Evolutionary conservation across 2,329 filamentous ascomycete species (phyloP).

Genomic region (Phialophora chinensis): DNA sequence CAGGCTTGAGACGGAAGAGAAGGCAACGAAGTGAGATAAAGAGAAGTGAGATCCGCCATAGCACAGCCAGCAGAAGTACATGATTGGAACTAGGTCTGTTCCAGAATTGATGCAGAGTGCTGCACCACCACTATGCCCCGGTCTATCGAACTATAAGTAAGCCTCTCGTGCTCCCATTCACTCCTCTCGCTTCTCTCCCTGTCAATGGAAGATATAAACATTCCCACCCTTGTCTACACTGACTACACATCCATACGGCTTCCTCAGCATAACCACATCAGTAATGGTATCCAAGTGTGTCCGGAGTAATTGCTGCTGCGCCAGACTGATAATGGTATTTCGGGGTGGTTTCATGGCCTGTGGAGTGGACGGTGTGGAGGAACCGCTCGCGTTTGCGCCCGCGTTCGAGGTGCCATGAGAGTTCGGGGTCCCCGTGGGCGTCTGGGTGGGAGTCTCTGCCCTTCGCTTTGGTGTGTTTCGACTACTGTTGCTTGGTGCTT

Average conservation of each 20-base stretch:
- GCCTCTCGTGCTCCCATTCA: background rate
- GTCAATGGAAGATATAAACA: conserved; percentile 78
- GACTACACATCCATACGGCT: conserved; percentile 89
- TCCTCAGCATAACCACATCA: conserved; percentile 86
- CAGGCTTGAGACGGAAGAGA: conserved; percentile 2
- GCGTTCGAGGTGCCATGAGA: conserved; percentile 22
- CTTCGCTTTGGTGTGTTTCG: conserved; percentile 4
- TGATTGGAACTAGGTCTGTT: too few relatives aligned
- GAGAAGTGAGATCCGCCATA: background rate
- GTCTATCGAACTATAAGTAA: too few relatives aligned
- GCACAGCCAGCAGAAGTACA: background rate
- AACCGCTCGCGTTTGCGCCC: background rate
- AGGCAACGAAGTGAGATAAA: background rate
- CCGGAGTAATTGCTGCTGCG: conserved; percentile 84
- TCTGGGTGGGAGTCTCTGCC: conserved; percentile 42
- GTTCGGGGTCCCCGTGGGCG: conserved; percentile 7
- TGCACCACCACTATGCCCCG: too few relatives aligned
- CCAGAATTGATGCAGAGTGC: too few relatives aligned
- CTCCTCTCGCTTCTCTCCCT: background rate
- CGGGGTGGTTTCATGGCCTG: conserved; percentile 61
- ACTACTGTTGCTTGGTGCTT: conserved; percentile 32
- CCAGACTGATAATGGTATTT: conserved; percentile 82
- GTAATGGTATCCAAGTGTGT: conserved; percentile 87
- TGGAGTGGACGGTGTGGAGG: conserved; percentile 10
- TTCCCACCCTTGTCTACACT: conserved; percentile 88